Percentiles rank a stretch among this genome's conserved stretches.
phyloP scores from a whole-genome alignment of 139 green algal species.

The Edaphochlamys debaryana region DNA sequence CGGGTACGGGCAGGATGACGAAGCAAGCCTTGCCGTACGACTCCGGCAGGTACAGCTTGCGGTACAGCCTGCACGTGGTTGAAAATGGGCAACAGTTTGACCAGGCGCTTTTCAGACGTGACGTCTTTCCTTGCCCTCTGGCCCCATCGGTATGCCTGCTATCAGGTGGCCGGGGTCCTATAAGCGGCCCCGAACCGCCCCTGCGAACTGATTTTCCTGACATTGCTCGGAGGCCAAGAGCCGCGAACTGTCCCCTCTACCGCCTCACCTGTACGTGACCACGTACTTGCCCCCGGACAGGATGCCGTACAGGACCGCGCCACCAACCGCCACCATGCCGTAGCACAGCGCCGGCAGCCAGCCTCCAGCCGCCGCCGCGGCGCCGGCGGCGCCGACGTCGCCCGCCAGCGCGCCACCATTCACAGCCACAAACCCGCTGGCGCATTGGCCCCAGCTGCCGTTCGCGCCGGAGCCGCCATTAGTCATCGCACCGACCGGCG shows the following conservation, averaged over 20 bases:
- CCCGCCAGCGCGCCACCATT: not conserved
- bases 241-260: not conserved
- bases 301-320: not conserved
- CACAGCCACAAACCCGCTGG: not conserved
- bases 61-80: not conserved
- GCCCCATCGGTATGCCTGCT: no score
- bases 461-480: not conserved
- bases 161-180: no score
- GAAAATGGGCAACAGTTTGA: not conserved
- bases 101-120: not conserved
- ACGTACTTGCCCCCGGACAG: not conserved
- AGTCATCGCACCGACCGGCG: no score
- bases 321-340: not conserved
- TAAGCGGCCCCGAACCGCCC: not conserved
- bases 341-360: slow-evolving; percentile 4
- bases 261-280: not conserved
- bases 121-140: no score
- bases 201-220: not conserved
- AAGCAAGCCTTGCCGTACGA: slow-evolving; percentile 6
- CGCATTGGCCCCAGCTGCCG: no score
- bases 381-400: not conserved
- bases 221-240: not conserved
- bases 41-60: slow-evolving; percentile 8
- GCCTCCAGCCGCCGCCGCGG: not conserved
- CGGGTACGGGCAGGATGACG: not conserved